Base-by-base conservation (phyloP, 1,139 yeast species). In the Suhomyces guaymorum region DNA sequence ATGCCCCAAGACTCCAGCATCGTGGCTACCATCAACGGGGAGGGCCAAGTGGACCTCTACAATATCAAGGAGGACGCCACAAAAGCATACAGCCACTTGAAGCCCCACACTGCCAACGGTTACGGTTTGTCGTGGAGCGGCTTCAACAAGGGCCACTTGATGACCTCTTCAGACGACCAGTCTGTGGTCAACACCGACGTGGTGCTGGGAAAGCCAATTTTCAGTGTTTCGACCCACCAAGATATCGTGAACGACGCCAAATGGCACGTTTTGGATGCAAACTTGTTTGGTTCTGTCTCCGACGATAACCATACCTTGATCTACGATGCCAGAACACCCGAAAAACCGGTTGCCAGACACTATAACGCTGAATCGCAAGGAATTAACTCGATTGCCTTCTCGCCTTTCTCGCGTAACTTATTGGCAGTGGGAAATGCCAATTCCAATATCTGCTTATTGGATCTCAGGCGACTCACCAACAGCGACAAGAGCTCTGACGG, bases 21-120 rank as follows among this genome's bases (percentile, higher is more conserved):
- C 0, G 74, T 89, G 10, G 92, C 95, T 3, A 80, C 96, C 0
- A 81, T 89, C 46, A 80, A 84, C 43, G 95, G 90, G 1, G 59
- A 61, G 4, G 97, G 98, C 15, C 78, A 74, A 31, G 78, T 84
- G 1, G 80, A 70, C 44, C 57, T 90, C n/a, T 87, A 84, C 57
- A 75, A 81, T 45, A 66, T 61, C 21, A 43, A 47, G 15, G 44
- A 39, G 4, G 76, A 35, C 54, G 59, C 49, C 11, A 52, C 48
- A 30, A 51, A 32, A 34, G 51, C 48, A 30, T 41, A 50, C 8
- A 48, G 51, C 16, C 70, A 59, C 37, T 59, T 80, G 33, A 55
- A 63, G n/a, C 80, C 78, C 27, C 92, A 83, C 51, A 57, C 60
- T 2, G 78, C 70, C 12, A 83, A 83, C 44, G 92, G 92, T 1